Evolutionary conservation across 495 filamentous ascomycete genomes (phyloP).

Genomic region (Talaromyces ruber): DNA sequence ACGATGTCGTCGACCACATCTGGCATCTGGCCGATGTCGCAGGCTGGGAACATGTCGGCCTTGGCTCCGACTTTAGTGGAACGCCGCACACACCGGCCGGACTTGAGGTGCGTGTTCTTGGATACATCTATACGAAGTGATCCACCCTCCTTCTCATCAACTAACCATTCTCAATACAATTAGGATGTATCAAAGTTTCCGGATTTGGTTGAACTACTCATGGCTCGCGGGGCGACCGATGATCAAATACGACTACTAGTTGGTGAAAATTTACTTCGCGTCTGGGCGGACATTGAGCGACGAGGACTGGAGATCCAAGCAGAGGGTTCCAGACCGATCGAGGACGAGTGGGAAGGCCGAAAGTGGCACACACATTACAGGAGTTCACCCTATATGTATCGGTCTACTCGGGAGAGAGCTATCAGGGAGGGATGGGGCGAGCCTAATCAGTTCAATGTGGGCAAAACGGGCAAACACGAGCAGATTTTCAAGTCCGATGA

Average conservation of each 20-base stretch:
- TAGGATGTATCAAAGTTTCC: conserved; percentile 77
- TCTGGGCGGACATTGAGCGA: conserved; percentile 56
- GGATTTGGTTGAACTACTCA: conserved; percentile 63
- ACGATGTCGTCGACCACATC: conserved; percentile 65
- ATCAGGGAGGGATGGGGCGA: too few species aligned
- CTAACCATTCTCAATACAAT: too few species aligned
- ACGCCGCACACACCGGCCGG: conserved; percentile 39
- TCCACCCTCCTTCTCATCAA: too few species aligned
- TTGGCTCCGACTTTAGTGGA: conserved; percentile 60
- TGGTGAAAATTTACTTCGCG: conserved; percentile 66
- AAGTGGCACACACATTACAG: too few species aligned
- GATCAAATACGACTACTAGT: conserved; percentile 56
- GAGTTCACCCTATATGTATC: too few species aligned
- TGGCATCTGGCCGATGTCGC: conserved; percentile 42
- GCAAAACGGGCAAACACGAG: too few species aligned
- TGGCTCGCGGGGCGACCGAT: conserved; percentile 60
- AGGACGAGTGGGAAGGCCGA: neutral
- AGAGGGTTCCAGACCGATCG: conserved; percentile 11
- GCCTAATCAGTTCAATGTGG: too few species aligned
- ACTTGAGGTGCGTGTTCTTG: conserved; percentile 23
- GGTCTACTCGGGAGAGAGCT: too few species aligned
- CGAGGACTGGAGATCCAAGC: conserved; percentile 39
- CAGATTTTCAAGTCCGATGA: too few species aligned
- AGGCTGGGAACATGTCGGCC: conserved; percentile 52
- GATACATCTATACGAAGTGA: too few species aligned